Evolutionary conservation across 306 rosid species (phyloP).

Genomic region (Castanea crenata): DNA sequence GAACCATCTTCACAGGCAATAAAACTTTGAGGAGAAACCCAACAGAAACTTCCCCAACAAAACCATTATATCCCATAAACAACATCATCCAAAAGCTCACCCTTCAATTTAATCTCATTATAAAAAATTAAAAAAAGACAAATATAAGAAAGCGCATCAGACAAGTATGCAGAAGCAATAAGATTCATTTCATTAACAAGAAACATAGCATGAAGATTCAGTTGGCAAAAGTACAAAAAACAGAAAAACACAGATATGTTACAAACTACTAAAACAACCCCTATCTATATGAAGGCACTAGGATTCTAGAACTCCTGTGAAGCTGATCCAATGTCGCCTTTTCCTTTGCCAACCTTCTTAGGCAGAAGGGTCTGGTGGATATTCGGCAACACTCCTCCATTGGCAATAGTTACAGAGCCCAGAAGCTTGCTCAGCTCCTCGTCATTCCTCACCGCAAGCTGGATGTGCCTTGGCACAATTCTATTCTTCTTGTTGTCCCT

Average conservation of each 20-base stretch:
- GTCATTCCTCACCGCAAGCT: conserved; percentile 80
- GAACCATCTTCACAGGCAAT: no score
- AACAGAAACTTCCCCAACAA: not conserved
- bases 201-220: not conserved
- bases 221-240: not conserved
- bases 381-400: conserved; percentile 73
- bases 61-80: not conserved
- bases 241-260: conserved; percentile 18
- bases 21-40: no score
- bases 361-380: conserved; percentile 73
- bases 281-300: no score
- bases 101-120: not conserved
- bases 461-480: conserved; percentile 86
- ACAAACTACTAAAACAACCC: conserved; percentile 14
- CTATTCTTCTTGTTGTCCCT: conserved; percentile 93
- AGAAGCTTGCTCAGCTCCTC: conserved; percentile 82
- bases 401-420: conserved; percentile 76
- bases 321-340: conserved; percentile 80
- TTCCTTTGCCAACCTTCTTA: conserved; percentile 69
- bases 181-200: not conserved
- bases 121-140: no score
- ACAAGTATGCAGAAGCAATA: not conserved
- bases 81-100: not conserved
- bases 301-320: conserved; percentile 71
- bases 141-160: fast-evolving